Base-by-base conservation (phyloP, 148 eudicot species). In the Polygonum maritimum region DNA sequence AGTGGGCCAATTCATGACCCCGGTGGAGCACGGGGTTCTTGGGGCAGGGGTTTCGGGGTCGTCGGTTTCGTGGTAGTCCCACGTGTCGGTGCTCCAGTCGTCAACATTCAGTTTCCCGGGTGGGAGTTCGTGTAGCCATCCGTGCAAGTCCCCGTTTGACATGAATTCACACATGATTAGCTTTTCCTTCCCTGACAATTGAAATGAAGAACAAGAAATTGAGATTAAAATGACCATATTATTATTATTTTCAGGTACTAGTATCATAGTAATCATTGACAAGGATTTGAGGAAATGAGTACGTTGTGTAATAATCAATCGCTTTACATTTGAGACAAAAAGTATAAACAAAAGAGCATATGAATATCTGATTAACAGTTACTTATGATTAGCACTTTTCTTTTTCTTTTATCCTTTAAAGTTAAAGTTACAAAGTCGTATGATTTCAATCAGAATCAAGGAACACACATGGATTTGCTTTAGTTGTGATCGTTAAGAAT, bases 31-130 rank as follows among this genome's bases (percentile, higher is more conserved):
- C 11, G 11, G 11, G 57, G 76, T 52, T 44, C 44, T 67, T 7
- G 71, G 5, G 39, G 86, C 71, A 14, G 82, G 82, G 16, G 65
- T 76, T 6, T 85, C 83, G 2, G 67, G 67, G 44, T 79, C 83
- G 0, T 79, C 83, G 2, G 60, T 73, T 36, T 45, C 62, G 21
- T 72, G 84, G 33, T 84, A 82, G 65, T 96, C 97, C 99, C 99
- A 96, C 45, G 92, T 91, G 90, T 96, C 99, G 19, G 87, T 85
- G 82, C 88, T 92, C 99, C 99, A 96, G 60, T 96, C 99, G 63
- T 96, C 99, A 41, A 89, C 85, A 72, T 91, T 81, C 19, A 97
- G 84, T 11, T 70, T 78, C 1, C 98, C 99, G 0, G 97, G 80
- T 12, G 99, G 99, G 44, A 96, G 92, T 77, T 91, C 99, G 63